Conservation (phyloP, 2,329 filamentous ascomycete genomes). For the Botrytis fabae region DNA sequence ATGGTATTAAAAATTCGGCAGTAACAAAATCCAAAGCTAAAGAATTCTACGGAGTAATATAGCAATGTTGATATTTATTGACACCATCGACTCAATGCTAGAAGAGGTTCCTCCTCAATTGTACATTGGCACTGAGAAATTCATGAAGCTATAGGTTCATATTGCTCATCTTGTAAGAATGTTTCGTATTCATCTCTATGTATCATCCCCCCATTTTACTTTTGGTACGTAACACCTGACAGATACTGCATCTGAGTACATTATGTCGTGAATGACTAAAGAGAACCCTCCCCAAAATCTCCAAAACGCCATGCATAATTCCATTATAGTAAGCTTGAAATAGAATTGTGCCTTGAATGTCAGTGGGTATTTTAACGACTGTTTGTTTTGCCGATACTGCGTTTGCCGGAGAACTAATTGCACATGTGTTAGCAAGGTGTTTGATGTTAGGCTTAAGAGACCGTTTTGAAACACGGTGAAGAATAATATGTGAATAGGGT, state of each 20-base stretch:
- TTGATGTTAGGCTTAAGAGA: background rate
- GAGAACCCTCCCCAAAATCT: conserved; percentile 12
- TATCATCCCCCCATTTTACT: conserved; percentile 2
- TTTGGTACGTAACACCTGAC: conserved; percentile 16
- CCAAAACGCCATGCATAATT: conserved; percentile 23
- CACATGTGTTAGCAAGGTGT: conserved; percentile 40
- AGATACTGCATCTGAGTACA: conserved; percentile 19
- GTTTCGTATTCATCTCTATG: background rate
- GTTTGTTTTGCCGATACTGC: conserved; percentile 86
- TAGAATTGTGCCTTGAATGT: conserved; percentile 19
- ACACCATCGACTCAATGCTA: background rate
- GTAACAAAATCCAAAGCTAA: background rate
- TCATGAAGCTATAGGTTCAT: background rate
- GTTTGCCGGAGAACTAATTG: conserved; percentile 78
- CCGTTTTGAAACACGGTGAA: background rate
- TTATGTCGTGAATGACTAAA: conserved; percentile 19
- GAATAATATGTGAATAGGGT: background rate
- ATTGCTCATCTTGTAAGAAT: background rate
- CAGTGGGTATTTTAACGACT: conserved; percentile 54
- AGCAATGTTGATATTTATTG: background rate
- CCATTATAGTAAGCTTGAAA: conserved; percentile 10
- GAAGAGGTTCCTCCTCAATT: no score
- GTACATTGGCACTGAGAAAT: no score
- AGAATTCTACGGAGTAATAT: background rate
- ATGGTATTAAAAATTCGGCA: background rate